Evolutionary conservation across 2,329 filamentous ascomycete genomes (phyloP).

Genomic region (Trichoderma simmonsii): DNA sequence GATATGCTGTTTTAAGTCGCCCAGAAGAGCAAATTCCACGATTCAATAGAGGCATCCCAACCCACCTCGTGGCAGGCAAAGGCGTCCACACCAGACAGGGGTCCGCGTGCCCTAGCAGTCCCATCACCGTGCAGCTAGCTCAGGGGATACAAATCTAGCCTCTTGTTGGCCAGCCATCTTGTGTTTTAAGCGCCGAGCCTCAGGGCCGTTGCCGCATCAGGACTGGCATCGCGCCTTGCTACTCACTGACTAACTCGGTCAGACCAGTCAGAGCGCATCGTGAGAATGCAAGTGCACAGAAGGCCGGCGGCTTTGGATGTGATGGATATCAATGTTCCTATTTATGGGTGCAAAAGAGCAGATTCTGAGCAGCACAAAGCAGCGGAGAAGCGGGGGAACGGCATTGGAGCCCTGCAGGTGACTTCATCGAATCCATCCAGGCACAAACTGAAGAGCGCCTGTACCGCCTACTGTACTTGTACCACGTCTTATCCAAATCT

Average conservation of each 20-base stretch:
- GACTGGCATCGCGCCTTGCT: conserved; percentile 16
- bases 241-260: not conserved
- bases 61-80: not conserved
- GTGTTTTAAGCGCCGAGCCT: conserved; percentile 26
- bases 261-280: conserved; percentile 17
- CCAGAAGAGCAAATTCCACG: not conserved
- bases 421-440: not conserved
- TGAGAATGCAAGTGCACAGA: not conserved
- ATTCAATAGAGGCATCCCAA: not conserved
- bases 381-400: not conserved
- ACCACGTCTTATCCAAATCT: not conserved
- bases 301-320: conserved; percentile 12
- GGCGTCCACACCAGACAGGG: not conserved
- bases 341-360: conserved; percentile 1
- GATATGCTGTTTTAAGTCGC: not conserved
- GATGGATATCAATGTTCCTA: conserved; percentile 4
- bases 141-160: conserved; percentile 13
- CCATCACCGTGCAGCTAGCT: conserved; percentile 16
- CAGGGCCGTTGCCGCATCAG: conserved; percentile 15
- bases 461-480: not conserved
- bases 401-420: not conserved
- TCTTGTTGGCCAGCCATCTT: conserved; percentile 17
- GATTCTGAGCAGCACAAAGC: not conserved
- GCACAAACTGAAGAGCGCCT: not conserved
- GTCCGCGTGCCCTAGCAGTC: not conserved